These are phyloP conservation scores for Linnemannia exigua DNA, from an alignment of 192 early-diverging fungal species.

Conservation along the genomic window DNA sequence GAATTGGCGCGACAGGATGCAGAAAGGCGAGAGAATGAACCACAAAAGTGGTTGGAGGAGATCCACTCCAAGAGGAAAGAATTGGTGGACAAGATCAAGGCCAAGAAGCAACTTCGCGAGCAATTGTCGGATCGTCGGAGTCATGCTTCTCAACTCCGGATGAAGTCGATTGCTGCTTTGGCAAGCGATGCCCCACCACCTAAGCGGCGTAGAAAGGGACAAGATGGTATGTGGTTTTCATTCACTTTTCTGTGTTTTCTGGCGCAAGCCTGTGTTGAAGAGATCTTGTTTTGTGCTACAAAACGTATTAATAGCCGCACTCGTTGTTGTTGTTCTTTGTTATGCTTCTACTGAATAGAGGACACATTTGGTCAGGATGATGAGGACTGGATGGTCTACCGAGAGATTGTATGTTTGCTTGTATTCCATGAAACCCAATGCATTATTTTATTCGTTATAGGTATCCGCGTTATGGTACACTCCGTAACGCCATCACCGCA, in stretches of 20 bases:
- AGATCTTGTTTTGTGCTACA: neutral
- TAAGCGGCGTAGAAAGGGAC: constrained; percentile 71
- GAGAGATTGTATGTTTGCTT: constrained; percentile 81
- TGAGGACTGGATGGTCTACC: constrained; percentile 93
- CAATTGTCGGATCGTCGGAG: constrained; percentile 91
- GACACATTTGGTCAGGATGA: constrained; percentile 96
- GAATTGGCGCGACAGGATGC: constrained; percentile 79
- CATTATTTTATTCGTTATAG: neutral
- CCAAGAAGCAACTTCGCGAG: constrained; percentile 74
- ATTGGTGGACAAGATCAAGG: constrained; percentile 79
- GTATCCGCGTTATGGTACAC: neutral
- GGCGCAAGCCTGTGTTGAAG: neutral
- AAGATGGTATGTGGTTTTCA: constrained; percentile 66
- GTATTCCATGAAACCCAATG: neutral
- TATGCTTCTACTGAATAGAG: constrained; percentile 63
- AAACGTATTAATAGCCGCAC: neutral
- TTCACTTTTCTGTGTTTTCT: neutral
- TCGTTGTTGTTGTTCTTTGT: neutral
- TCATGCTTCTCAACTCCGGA: constrained; percentile 87
- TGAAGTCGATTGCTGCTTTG: constrained; percentile 88
- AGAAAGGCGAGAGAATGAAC: constrained; percentile 75
- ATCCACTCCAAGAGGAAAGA: constrained; percentile 68
- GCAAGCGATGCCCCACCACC: constrained; percentile 71
- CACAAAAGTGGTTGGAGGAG: constrained; percentile 80
- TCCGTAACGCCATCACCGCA: no score